Evolutionary conservation across 768 basidiomycete species (phyloP).

Genomic region (Leccinum longicurvipes): DNA sequence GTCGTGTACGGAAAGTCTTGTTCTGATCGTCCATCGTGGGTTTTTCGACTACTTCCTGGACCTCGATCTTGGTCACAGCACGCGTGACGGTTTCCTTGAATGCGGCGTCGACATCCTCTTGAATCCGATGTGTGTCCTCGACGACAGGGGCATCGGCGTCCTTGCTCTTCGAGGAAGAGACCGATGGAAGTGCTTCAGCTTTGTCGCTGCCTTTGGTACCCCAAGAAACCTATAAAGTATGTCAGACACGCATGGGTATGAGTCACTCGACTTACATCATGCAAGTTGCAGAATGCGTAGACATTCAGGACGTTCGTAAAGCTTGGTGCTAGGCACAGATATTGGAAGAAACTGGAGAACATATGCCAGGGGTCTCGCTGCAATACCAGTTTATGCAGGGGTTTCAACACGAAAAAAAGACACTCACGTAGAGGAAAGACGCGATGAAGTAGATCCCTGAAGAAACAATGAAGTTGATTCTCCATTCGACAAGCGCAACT

Average conservation of each 20-base stretch:
- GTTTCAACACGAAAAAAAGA: not conserved
- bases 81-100: constrained; percentile 92
- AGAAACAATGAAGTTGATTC: constrained; percentile 6
- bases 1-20: constrained; percentile 88
- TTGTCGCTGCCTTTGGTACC: constrained; percentile 96
- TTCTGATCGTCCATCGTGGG: constrained; percentile 88
- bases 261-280: constrained; percentile 55
- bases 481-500: constrained; percentile 12
- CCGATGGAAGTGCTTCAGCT: constrained; percentile 85
- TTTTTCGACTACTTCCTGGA: constrained; percentile 66
- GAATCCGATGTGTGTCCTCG: constrained; percentile 77
- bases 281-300: constrained; percentile 96
- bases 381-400: constrained; percentile 6
- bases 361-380: constrained; percentile 98
- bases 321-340: constrained; percentile 84
- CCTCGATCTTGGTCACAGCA: constrained; percentile 71
- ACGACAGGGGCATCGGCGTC: constrained; percentile 75
- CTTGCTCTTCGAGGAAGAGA: constrained; percentile 80
- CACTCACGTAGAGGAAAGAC: constrained; percentile 80
- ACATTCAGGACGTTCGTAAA: constrained; percentile 96
- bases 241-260: not conserved
- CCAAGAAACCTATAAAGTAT: constrained; percentile 67
- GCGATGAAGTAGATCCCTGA: constrained; percentile 77
- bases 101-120: constrained; percentile 85
- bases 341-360: constrained; percentile 92